Base-by-base conservation (phyloP, 2,329 filamentous ascomycete species). In the Diplodia mutila region DNA sequence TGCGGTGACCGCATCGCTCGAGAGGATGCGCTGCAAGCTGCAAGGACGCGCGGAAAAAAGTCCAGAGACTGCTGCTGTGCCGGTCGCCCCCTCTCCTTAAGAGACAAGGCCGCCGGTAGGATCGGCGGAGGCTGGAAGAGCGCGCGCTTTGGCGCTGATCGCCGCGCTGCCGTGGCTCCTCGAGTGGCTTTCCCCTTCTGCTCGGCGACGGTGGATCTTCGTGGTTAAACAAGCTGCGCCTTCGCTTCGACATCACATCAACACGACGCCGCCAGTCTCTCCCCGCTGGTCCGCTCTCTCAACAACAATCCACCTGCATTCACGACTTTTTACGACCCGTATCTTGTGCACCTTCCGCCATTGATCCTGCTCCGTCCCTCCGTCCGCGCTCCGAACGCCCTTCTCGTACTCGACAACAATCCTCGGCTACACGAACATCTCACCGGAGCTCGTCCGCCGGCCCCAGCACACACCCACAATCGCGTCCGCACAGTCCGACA, bases 191-290 rank as follows among this genome's bases (percentile, higher is more conserved):
- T 63, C 59, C 59, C 59, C 59, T 63, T 63, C 59, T 27, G 59
- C 27, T 63, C 59, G 59, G 59, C 59, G 42, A 21, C 57, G 59
- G 59, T 52, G 59, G 57, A 63, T 63, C 59, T 51, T 51, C 59
- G 46, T 42, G 61, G 37, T 65, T 65, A 65, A 65, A 54, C 61
- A 65, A 65, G 59, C 59, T 65, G 61, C 61, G 61, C 61, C 34
- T 54, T 61, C 59, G 59, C 59, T 51, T 63, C 57, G 46, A 63
- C 53, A 46, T n/a, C 42, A 46, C 42, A 37, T 63, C 59, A 63
- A 63, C 59, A 61, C 39, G 59, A 63, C 59, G 49, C 49, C 59
- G 49, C 59, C 42, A 61, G 57, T 27, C 39, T 32, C 25, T 37
- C 57, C 29, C 59, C 46, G n/a, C 42, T n/a, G 18, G 49, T 27